phyloP scores from a whole-genome alignment of 1,284 basidiomycete species.

The Boletus subluridellus region DNA sequence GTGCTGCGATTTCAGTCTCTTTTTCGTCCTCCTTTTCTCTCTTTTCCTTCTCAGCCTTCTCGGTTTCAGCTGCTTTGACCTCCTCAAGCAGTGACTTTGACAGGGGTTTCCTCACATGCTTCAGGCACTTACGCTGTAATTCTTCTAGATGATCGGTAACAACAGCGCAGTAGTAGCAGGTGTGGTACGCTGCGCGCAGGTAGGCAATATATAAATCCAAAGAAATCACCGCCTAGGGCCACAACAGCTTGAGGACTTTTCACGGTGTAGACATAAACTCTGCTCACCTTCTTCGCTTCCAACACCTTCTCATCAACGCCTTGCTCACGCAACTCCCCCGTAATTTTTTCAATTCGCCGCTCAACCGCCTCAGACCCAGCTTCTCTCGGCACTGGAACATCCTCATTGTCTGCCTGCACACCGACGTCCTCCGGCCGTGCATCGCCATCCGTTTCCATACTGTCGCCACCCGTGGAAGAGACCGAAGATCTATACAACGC shows the following conservation, averaged over 20 bases:
- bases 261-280: conserved; percentile 10
- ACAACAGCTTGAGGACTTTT: conserved; percentile 21
- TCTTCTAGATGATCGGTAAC: conserved; percentile 90
- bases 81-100: conserved; percentile 58
- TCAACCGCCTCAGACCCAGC: conserved; percentile 68
- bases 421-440: conserved; percentile 37
- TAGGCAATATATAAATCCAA: conserved; percentile 85
- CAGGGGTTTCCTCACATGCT: conserved; percentile 77
- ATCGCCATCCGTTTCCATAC: conserved; percentile 34
- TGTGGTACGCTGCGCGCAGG: conserved; percentile 79
- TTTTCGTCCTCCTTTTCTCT: conserved; percentile 38
- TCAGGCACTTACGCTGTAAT: conserved; percentile 88
- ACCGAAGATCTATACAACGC: conserved; percentile 43
- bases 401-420: conserved; percentile 45
- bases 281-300: conserved; percentile 63
- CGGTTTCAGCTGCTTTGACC: conserved; percentile 46
- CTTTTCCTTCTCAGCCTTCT: conserved; percentile 40
- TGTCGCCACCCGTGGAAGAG: conserved; percentile 22
- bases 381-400: conserved; percentile 57
- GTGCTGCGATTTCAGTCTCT: conserved; percentile 21
- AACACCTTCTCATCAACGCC: conserved; percentile 61
- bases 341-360: conserved; percentile 68
- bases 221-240: conserved; percentile 59
- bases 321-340: conserved; percentile 63
- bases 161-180: conserved; percentile 94